Evolutionary conservation across 345 rosid genomes (phyloP).

Genomic region (Melastoma malabathricum): DNA sequence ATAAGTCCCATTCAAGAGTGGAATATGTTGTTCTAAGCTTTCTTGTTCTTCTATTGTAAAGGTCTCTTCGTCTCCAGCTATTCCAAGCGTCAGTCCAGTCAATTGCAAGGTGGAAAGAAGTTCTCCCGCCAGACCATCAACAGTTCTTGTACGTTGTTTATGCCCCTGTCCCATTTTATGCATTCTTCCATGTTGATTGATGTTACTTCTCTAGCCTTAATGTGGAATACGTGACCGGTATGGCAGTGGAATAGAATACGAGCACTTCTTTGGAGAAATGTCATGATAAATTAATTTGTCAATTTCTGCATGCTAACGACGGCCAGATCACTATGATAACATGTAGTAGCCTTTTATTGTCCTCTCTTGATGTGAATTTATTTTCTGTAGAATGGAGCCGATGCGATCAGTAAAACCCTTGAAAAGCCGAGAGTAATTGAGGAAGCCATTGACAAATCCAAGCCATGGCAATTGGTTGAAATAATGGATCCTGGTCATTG

Average conservation of each 20-base stretch:
- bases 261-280: no score
- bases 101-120: constrained; percentile 63
- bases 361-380: no score
- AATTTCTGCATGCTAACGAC: no score
- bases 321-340: no score
- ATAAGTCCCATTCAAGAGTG: no score
- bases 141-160: constrained; percentile 31
- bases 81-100: constrained; percentile 36
- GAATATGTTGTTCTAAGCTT: not conserved
- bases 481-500: constrained; percentile 58
- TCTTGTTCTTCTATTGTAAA: constrained; percentile 7
- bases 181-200: constrained; percentile 19
- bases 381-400: constrained; percentile 57
- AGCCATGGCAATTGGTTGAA: constrained; percentile 70
- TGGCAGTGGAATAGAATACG: no score
- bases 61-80: constrained; percentile 46
- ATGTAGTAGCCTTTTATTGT: no score
- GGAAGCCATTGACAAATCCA: constrained; percentile 48
- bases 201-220: constrained; percentile 13
- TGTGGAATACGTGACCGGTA: not conserved
- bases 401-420: constrained; percentile 45
- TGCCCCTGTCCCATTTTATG: not conserved
- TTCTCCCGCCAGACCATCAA: constrained; percentile 61
- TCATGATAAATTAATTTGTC: no score
- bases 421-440: constrained; percentile 64